Evolutionary conservation across 495 filamentous ascomycete species (phyloP).

Genomic region (Penicillium nucicola): DNA sequence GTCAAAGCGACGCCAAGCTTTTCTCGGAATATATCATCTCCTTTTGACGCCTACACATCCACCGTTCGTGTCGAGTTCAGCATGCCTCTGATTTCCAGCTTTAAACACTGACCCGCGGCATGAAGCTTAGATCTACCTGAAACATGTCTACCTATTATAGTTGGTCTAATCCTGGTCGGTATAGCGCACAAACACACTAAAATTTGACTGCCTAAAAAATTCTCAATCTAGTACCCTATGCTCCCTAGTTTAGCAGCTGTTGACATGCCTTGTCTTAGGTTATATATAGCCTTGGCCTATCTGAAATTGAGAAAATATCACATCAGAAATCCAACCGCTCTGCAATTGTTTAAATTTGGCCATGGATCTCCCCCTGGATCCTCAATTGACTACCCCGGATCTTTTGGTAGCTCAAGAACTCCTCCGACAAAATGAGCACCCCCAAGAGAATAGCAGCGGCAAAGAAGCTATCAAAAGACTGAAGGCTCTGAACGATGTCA

Average conservation of each 20-base stretch:
- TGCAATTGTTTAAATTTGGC: not conserved
- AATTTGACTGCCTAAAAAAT: not conserved
- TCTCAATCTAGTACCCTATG: not conserved
- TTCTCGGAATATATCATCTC: too few relatives aligned
- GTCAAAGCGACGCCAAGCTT: too few relatives aligned
- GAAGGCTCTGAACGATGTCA: constrained; percentile 50
- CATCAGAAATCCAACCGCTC: not conserved
- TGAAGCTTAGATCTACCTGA: not conserved
- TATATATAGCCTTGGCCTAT: not conserved
- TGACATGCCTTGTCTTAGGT: not conserved
- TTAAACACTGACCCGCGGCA: not conserved
- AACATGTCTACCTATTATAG: not conserved
- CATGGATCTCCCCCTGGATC: not conserved
- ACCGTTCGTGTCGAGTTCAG: too few relatives aligned
- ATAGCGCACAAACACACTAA: not conserved
- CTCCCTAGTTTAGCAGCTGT: not conserved
- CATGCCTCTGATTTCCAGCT: not conserved
- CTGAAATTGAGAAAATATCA: not conserved
- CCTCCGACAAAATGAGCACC: not conserved
- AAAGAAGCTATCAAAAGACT: constrained; percentile 37
- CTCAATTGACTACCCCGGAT: not conserved
- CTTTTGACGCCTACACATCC: too few relatives aligned
- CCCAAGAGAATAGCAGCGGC: not conserved
- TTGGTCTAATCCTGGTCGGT: not conserved
- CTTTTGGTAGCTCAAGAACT: not conserved